phyloP scores from a whole-genome alignment of 2,329 filamentous ascomycete species.

The Alternaria incomplexa region DNA sequence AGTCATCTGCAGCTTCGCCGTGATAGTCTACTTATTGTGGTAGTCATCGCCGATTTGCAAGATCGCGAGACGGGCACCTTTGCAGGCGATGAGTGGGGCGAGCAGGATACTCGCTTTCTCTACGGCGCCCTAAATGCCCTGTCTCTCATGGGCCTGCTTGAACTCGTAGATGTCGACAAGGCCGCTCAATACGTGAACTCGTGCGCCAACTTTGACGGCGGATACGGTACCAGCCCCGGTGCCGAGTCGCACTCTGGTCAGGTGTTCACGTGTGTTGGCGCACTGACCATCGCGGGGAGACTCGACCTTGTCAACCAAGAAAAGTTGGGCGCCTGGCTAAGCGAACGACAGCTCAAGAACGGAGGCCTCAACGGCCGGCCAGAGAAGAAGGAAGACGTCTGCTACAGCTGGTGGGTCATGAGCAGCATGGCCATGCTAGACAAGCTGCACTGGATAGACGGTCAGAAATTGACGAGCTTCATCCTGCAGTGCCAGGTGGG shows the following conservation, averaged over 20 bases:
- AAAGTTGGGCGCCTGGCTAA: slow-evolving; percentile 86
- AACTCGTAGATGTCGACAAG: slow-evolving; percentile 77
- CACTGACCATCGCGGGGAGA: slow-evolving; percentile 80
- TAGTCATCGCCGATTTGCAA: slow-evolving; percentile 82
- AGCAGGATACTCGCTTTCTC: slow-evolving; percentile 92
- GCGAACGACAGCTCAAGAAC: slow-evolving; percentile 84
- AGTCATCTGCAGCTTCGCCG: slow-evolving; percentile 46
- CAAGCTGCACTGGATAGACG: slow-evolving; percentile 91
- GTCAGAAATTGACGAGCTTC: slow-evolving; percentile 76
- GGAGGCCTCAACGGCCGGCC: slow-evolving; percentile 93
- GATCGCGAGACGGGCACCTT: slow-evolving; percentile 84
- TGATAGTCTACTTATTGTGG: slow-evolving; percentile 29
- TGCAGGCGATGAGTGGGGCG: slow-evolving; percentile 93
- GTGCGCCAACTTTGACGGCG: slow-evolving; percentile 93
- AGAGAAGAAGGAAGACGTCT: slow-evolving; percentile 95
- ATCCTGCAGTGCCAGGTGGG: slow-evolving; percentile 81
- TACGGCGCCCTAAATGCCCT: slow-evolving; percentile 90
- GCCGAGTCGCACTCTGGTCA: slow-evolving; percentile 95
- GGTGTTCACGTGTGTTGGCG: slow-evolving; percentile 91
- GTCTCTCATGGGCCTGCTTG: slow-evolving; percentile 77
- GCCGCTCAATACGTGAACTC: slow-evolving; percentile 79
- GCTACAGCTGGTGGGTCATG: slow-evolving; percentile 99
- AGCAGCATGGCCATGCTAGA: slow-evolving; percentile 90
- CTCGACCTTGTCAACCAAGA: slow-evolving; percentile 84
- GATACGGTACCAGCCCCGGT: slow-evolving; percentile 86